Percentiles rank a stretch among this genome's conserved stretches.
Conservation (phyloP, 768 basidiomycete species). For the Rhodotorula graminis region DNA sequence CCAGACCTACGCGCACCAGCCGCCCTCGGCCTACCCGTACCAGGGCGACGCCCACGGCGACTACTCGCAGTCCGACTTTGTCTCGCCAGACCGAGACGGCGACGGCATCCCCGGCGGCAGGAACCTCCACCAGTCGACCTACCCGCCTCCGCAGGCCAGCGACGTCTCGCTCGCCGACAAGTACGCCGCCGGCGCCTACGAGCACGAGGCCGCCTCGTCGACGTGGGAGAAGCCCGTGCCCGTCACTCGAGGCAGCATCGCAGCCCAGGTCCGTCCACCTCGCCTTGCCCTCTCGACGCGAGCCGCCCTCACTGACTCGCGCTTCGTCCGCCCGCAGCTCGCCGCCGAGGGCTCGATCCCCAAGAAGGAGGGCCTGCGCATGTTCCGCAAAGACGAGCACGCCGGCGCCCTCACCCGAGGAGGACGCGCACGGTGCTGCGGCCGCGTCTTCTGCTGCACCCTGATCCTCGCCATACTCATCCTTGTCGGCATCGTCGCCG, state of each 20-base stretch:
- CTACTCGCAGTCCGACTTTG: slow-evolving; percentile 22
- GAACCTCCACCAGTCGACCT: not conserved
- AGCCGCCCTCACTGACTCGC: not conserved
- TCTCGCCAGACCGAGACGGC: slow-evolving; percentile 8
- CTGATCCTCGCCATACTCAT: slow-evolving; percentile 40
- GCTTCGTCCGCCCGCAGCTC: slow-evolving; percentile 3
- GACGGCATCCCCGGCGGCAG: slow-evolving; percentile 13
- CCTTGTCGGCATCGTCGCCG: slow-evolving; percentile 41
- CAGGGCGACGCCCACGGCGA: not conserved
- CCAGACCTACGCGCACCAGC: not conserved
- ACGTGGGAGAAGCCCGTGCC: slow-evolving; percentile 20
- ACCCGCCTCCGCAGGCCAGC: slow-evolving; percentile 11
- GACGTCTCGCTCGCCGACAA: slow-evolving; percentile 13
- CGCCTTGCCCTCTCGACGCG: too few relatives aligned
- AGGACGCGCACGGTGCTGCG: slow-evolving; percentile 30
- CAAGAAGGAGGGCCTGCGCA: slow-evolving; percentile 43
- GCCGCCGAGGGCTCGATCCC: slow-evolving; percentile 44
- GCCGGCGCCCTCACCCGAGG: slow-evolving; percentile 38
- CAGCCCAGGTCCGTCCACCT: slow-evolving; percentile 28
- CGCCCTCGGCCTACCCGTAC: not conserved
- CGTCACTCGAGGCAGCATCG: slow-evolving; percentile 36
- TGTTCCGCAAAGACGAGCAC: slow-evolving; percentile 44
- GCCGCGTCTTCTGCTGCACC: slow-evolving; percentile 41
- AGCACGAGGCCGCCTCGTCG: too few relatives aligned
- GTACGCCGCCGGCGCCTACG: not conserved